Percentiles rank a stretch among this genome's conserved stretches.
These are phyloP conservation scores for Coffea eugenioides DNA, from an alignment of 257 asterid genomes.

Conservation along the genomic window DNA sequence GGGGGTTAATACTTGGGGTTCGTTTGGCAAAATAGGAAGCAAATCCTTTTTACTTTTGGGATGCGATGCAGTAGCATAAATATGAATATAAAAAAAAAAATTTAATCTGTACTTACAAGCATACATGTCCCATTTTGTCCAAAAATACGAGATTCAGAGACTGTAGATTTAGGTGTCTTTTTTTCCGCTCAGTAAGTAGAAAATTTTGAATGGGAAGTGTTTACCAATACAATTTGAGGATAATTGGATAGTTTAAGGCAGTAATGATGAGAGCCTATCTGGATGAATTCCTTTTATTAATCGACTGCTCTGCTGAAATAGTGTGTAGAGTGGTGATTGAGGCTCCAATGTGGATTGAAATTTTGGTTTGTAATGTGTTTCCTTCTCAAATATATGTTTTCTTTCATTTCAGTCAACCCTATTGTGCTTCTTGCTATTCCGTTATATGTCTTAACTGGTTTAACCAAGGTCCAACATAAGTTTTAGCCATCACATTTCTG, in stretches of 20 bases:
- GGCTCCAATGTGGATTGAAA: neutral
- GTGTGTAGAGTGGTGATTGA: neutral
- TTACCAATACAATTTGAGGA: neutral
- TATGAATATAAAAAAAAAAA: too few relatives aligned
- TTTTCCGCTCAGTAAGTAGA: neutral
- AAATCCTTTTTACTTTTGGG: neutral
- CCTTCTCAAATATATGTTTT: neutral
- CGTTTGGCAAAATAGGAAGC: neutral
- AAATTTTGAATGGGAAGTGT: neutral
- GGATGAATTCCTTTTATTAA: neutral
- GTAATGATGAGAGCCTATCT: neutral
- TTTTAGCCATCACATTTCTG: neutral
- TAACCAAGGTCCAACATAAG: neutral
- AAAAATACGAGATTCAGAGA: neutral
- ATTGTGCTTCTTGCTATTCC: neutral
- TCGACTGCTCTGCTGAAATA: neutral
- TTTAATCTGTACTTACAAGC: too few relatives aligned
- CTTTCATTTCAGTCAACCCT: neutral
- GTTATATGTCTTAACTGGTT: neutral
- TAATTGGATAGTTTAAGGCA: neutral
- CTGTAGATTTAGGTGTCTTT: neutral
- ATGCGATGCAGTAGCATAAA: too few relatives aligned
- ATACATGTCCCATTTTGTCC: too few relatives aligned
- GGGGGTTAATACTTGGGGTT: neutral
- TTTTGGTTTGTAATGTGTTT: neutral